phyloP scores from a whole-genome alignment of 2,329 filamentous ascomycete genomes.

The Alternaria arbusti region DNA sequence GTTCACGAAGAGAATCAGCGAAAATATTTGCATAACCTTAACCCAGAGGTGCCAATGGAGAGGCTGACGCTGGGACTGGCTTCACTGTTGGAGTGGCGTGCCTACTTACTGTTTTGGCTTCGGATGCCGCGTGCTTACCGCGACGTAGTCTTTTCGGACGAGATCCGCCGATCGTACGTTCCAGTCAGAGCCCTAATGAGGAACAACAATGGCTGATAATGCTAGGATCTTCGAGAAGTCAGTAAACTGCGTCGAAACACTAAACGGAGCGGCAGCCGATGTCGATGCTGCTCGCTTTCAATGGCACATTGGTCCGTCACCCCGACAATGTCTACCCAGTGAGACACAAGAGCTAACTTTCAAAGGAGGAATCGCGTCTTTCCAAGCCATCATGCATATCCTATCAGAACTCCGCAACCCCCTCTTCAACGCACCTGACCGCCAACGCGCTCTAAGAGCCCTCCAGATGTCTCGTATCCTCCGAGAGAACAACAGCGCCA shows the following conservation, averaged over 20 bases:
- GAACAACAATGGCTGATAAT: background rate
- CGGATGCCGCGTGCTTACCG: slow-evolving; percentile 47
- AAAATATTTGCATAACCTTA: slow-evolving; percentile 42
- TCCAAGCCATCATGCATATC: slow-evolving; percentile 49
- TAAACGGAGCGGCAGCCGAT: slow-evolving; percentile 45
- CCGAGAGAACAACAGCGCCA: slow-evolving; percentile 43
- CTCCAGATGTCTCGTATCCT: slow-evolving; percentile 40
- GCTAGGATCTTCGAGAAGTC: slow-evolving; percentile 48
- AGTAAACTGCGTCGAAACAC: slow-evolving; percentile 46
- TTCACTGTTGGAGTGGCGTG: slow-evolving; percentile 46
- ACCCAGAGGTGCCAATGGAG: slow-evolving; percentile 40
- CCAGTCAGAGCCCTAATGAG: background rate
- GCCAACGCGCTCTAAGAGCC: slow-evolving; percentile 43
- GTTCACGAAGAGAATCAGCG: slow-evolving; percentile 42
- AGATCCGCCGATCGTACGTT: slow-evolving; percentile 45
- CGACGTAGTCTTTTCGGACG: slow-evolving; percentile 44
- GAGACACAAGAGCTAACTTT: slow-evolving; percentile 10
- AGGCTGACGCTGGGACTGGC: slow-evolving; percentile 40
- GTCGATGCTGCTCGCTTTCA: slow-evolving; percentile 46
- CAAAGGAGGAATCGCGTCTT: slow-evolving; percentile 40
- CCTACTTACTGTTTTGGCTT: slow-evolving; percentile 49
- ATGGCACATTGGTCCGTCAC: slow-evolving; percentile 46
- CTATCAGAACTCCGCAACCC: slow-evolving; percentile 49
- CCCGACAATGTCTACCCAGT: background rate
- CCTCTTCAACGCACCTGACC: slow-evolving; percentile 43